Evolutionary conservation across 495 filamentous ascomycete species (phyloP).

Genomic region (Chlorociboria aeruginascens): DNA sequence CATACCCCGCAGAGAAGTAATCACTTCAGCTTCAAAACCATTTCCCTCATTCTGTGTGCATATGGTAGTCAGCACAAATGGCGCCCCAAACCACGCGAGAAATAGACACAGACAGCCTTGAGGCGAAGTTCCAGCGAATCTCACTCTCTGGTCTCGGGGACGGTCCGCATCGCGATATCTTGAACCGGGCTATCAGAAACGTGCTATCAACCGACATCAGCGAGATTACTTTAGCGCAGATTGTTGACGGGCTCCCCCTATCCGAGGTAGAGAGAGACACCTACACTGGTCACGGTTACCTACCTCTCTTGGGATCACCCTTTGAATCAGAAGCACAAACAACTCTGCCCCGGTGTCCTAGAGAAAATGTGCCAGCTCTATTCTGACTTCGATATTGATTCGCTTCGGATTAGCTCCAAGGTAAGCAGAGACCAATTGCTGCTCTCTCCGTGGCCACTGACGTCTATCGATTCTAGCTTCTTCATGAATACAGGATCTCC

Average conservation of each 20-base stretch:
- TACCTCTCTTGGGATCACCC: too few relatives aligned
- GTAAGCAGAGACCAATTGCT: background rate
- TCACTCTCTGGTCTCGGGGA: background rate
- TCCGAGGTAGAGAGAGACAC: conserved; percentile 6
- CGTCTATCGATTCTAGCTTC: too few relatives aligned
- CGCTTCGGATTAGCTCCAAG: background rate
- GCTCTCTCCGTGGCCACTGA: too few relatives aligned
- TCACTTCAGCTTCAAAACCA: too few relatives aligned
- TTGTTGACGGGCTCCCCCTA: conserved; percentile 20
- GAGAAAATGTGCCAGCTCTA: background rate
- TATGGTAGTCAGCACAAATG: too few relatives aligned
- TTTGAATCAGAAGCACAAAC: background rate
- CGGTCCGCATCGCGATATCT: background rate
- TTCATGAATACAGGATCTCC: background rate
- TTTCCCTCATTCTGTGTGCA: too few relatives aligned
- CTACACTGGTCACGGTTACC: too few relatives aligned
- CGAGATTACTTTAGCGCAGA: conserved; percentile 19
- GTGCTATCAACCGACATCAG: conserved; percentile 9
- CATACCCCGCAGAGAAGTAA: too few relatives aligned
- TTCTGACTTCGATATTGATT: background rate
- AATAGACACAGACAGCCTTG: too few relatives aligned
- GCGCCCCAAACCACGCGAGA: too few relatives aligned
- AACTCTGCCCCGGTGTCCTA: background rate
- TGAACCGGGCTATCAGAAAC: background rate
- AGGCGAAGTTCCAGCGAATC: too few relatives aligned